Evolutionary conservation across 768 basidiomycete species (phyloP).

Genomic region (Collybia sp.): DNA sequence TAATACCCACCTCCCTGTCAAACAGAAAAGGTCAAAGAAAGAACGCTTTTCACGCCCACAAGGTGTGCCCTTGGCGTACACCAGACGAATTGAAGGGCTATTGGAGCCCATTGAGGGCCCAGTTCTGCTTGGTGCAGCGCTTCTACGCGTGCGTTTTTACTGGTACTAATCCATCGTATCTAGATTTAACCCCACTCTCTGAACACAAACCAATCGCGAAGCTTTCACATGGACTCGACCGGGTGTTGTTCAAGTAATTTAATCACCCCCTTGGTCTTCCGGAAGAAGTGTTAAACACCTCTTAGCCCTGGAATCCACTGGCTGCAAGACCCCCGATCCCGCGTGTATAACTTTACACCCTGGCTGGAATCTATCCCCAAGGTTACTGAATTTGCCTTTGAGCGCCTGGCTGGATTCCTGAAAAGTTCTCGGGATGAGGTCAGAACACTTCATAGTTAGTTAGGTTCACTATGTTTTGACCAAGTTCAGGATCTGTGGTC

Average conservation of each 20-base stretch:
- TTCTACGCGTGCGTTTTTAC: background rate
- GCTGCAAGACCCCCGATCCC: slow-evolving; percentile 81
- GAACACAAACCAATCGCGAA: slow-evolving; percentile 53
- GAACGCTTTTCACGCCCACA: no score
- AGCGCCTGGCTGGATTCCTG: slow-evolving; percentile 67
- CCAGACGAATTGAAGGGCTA: slow-evolving; percentile 30
- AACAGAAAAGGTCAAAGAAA: no score
- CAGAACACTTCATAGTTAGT: slow-evolving; percentile 10
- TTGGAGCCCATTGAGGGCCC: slow-evolving; percentile 15
- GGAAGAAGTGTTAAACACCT: slow-evolving; percentile 3
- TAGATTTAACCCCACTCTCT: slow-evolving; percentile 40
- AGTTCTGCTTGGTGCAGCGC: slow-evolving; percentile 10
- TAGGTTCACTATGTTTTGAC: background rate
- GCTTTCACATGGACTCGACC: slow-evolving; percentile 62
- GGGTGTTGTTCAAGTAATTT: slow-evolving; percentile 48
- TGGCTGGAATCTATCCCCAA: slow-evolving; percentile 70
- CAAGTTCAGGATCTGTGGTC: slow-evolving; percentile 52
- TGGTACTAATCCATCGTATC: background rate
- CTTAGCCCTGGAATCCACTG: slow-evolving; percentile 84
- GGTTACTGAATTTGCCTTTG: slow-evolving; percentile 82
- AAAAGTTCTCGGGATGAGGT: slow-evolving; percentile 77
- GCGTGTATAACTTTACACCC: slow-evolving; percentile 80
- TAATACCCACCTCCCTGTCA: background rate
- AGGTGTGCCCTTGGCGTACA: slow-evolving; percentile 12
- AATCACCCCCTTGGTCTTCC: background rate